phyloP scores from a whole-genome alignment of 176 grass and related monocot species.

The Dendrocalamus sinicus region DNA sequence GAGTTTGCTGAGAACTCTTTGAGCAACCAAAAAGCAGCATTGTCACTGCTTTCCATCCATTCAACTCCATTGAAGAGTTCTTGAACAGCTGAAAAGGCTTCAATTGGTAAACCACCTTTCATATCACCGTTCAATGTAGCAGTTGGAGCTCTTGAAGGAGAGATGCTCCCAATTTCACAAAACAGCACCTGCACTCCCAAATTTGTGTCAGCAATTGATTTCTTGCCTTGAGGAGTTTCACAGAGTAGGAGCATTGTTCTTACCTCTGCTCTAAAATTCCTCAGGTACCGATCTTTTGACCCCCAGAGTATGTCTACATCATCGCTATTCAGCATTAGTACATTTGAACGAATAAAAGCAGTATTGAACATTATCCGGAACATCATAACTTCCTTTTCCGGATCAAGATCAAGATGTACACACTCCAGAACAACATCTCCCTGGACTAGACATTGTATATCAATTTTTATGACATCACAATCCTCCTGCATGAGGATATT shows the following conservation, averaged over 20 bases:
- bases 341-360: slow-evolving; percentile 93
- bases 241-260: slow-evolving; percentile 3
- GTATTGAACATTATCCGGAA: slow-evolving; percentile 99
- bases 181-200: slow-evolving; percentile 78
- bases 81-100: slow-evolving; percentile 96
- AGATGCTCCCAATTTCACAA: slow-evolving; percentile 81
- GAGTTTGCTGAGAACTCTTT: slow-evolving; percentile 93
- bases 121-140: slow-evolving; percentile 76
- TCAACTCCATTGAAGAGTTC: slow-evolving; percentile 95
- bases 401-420: slow-evolving; percentile 95
- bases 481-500: slow-evolving; percentile 72
- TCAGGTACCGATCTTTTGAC: slow-evolving; percentile 81
- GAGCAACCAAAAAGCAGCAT: slow-evolving; percentile 86
- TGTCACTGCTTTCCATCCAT: slow-evolving; percentile 86
- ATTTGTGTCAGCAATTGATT: slow-evolving; percentile 33
- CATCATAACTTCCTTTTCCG: slow-evolving; percentile 98
- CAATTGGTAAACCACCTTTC: slow-evolving; percentile 94
- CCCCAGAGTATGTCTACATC: slow-evolving; percentile 96
- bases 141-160: slow-evolving; percentile 83
- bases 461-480: slow-evolving; percentile 97
- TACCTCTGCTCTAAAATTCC: slow-evolving; percentile 93
- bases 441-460: slow-evolving; percentile 96
- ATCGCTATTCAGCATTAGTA: slow-evolving; percentile 91
- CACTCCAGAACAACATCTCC: slow-evolving; percentile 98
- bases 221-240: slow-evolving; percentile 6